Percentiles rank a stretch among this genome's conserved stretches.
These are phyloP conservation scores for Pulveroboletus ravenelii DNA, from an alignment of 768 basidiomycete genomes.

Conservation along the genomic window DNA sequence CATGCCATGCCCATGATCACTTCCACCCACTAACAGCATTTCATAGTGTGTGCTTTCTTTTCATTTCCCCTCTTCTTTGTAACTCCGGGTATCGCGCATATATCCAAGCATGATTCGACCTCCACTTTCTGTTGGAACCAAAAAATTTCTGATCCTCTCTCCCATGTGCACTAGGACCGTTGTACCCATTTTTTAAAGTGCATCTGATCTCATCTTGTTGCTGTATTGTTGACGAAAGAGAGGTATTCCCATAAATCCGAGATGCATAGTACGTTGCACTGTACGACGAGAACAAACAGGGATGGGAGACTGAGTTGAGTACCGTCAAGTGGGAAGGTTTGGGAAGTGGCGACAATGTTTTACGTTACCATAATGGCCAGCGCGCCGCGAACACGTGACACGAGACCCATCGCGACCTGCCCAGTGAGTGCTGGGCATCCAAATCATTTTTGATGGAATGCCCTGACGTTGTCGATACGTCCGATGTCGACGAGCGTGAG, in stretches of 20 bases:
- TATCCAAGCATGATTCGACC: conserved; percentile 19
- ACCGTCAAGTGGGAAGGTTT: too few relatives aligned
- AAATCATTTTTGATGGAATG: conserved; percentile 17
- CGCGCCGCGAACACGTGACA: conserved; percentile 20
- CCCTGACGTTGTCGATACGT: conserved; percentile 53
- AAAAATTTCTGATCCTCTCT: conserved; percentile 1
- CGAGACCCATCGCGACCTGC: not conserved
- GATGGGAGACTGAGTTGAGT: not conserved
- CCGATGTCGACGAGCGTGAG: conserved; percentile 58
- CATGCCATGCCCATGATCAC: conserved; percentile 7
- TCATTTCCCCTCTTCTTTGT: conserved; percentile 6
- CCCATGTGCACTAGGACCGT: not conserved
- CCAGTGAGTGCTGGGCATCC: not conserved
- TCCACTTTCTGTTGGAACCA: conserved; percentile 8
- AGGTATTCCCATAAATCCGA: conserved; percentile 3
- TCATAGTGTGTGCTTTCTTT: not conserved
- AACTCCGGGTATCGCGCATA: conserved; percentile 19
- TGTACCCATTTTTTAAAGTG: conserved; percentile 7
- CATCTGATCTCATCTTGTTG: conserved; percentile 3
- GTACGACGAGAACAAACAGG: not conserved
- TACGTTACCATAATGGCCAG: too few relatives aligned
- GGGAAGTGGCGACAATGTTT: too few relatives aligned
- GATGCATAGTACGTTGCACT: not conserved
- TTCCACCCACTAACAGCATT: conserved; percentile 14
- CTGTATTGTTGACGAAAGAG: conserved; percentile 17